Conservation (phyloP, 2,329 filamentous ascomycete genomes). For the Stagonosporopsis rhizophila region DNA sequence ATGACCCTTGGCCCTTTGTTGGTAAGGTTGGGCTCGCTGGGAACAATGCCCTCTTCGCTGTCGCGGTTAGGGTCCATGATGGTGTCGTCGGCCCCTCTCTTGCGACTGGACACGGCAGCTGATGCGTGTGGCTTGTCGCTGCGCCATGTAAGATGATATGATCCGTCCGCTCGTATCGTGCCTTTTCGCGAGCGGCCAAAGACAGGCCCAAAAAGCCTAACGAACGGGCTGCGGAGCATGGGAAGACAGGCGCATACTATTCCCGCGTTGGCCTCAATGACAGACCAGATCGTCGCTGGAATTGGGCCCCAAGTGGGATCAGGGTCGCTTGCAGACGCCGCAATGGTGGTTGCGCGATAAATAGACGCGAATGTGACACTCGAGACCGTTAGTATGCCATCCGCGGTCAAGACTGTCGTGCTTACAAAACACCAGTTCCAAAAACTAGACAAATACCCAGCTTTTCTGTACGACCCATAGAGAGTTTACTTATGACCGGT, state of each 20-base stretch:
- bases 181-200: conserved; percentile 23
- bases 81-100: conserved; percentile 11
- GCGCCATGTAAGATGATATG: conserved; percentile 22
- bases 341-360: conserved; percentile 35
- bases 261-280: conserved; percentile 36
- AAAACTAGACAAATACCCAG: conserved; percentile 33
- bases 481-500: conserved; percentile 26
- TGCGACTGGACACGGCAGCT: conserved; percentile 14
- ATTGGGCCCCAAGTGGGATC: conserved; percentile 36
- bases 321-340: conserved; percentile 27
- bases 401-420: neutral
- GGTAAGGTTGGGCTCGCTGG: neutral
- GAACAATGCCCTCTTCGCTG: conserved; percentile 26
- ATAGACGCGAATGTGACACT: conserved; percentile 37
- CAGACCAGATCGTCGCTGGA: conserved; percentile 34
- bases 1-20: neutral
- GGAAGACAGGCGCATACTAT: conserved; percentile 33
- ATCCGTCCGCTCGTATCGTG: conserved; percentile 6
- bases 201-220: conserved; percentile 31
- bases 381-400: conserved; percentile 6
- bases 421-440: conserved; percentile 33
- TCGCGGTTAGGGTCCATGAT: conserved; percentile 23
- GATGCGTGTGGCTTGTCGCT: conserved; percentile 14
- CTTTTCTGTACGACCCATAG: conserved; percentile 31
- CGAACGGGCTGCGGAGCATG: conserved; percentile 34